phyloP scores from a whole-genome alignment of 306 rosid species.

The Cicer yamashitae region DNA sequence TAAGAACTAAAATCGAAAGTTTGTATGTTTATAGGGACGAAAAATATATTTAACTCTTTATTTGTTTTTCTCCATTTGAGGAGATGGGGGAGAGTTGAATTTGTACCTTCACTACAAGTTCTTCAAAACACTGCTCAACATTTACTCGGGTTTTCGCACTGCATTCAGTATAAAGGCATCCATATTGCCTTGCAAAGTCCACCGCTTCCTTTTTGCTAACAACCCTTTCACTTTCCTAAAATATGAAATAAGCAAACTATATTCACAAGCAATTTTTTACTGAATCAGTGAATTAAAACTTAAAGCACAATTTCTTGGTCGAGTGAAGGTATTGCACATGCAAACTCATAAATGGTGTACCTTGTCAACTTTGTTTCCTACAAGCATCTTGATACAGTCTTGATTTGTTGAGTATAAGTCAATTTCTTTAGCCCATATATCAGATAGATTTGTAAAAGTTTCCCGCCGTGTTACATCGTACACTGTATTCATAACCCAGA shows the following conservation, averaged over 20 bases:
- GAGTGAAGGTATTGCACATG: constrained; percentile 3
- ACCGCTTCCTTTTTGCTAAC: constrained; percentile 75
- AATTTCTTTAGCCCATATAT: constrained; percentile 86
- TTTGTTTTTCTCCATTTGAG: constrained; percentile 1
- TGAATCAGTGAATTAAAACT: constrained; percentile 18
- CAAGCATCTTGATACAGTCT: constrained; percentile 87
- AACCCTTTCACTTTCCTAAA: constrained; percentile 77
- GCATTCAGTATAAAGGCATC: constrained; percentile 75
- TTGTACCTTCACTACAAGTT: constrained; percentile 79
- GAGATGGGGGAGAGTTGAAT: constrained; percentile 28
- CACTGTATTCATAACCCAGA: constrained; percentile 55
- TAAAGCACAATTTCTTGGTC: background rate
- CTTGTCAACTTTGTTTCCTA: constrained; percentile 83
- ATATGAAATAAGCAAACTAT: constrained; percentile 24
- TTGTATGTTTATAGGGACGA: no score
- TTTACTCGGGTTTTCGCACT: constrained; percentile 83
- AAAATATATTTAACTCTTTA: background rate
- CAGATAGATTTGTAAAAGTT: constrained; percentile 79
- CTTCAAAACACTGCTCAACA: constrained; percentile 80
- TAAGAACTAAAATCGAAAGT: no score
- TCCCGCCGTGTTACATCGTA: constrained; percentile 74
- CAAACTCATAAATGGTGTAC: constrained; percentile 43
- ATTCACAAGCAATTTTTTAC: constrained; percentile 8
- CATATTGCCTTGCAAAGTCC: constrained; percentile 78
- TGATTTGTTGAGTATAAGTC: constrained; percentile 78